Percentiles rank a stretch among this genome's conserved stretches.
Evolutionary conservation across 129 eudicot species (phyloP).

Genomic region (Artemisia annua): DNA sequence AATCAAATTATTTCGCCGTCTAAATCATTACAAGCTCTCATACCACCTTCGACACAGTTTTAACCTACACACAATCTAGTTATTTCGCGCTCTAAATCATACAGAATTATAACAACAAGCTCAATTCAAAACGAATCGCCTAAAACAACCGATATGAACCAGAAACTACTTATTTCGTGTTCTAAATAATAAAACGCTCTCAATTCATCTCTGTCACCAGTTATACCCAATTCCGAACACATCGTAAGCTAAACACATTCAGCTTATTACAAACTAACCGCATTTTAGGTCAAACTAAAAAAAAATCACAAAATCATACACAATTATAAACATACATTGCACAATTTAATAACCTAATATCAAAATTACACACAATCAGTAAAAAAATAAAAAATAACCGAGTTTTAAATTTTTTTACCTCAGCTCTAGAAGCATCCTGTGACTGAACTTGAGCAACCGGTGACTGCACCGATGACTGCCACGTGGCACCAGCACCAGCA

Average conservation of each 20-base stretch:
- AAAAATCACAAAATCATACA: no score
- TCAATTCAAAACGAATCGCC: no score
- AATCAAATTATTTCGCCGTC: no score
- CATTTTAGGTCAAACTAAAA: neutral
- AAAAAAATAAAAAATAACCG: neutral
- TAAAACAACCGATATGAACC: no score
- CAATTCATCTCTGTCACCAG: neutral
- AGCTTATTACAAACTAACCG: constrained; percentile 3
- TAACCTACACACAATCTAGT: no score
- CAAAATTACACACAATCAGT: neutral
- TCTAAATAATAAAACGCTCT: neutral
- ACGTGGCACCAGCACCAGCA: constrained; percentile 19
- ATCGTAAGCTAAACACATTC: neutral
- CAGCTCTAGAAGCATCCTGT: constrained; percentile 29
- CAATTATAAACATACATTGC: neutral
- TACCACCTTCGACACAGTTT: no score
- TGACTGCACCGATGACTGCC: constrained; percentile 34
- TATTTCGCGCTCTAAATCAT: no score
- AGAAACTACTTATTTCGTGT: no score
- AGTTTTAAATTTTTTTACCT: constrained; percentile 5
- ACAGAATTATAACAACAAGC: no score
- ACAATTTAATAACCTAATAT: neutral
- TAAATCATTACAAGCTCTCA: neutral
- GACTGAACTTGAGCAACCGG: constrained; percentile 27
- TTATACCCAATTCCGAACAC: neutral